Conservation (phyloP, 805 yeast genomes). For the Ogataea glucozyma region DNA sequence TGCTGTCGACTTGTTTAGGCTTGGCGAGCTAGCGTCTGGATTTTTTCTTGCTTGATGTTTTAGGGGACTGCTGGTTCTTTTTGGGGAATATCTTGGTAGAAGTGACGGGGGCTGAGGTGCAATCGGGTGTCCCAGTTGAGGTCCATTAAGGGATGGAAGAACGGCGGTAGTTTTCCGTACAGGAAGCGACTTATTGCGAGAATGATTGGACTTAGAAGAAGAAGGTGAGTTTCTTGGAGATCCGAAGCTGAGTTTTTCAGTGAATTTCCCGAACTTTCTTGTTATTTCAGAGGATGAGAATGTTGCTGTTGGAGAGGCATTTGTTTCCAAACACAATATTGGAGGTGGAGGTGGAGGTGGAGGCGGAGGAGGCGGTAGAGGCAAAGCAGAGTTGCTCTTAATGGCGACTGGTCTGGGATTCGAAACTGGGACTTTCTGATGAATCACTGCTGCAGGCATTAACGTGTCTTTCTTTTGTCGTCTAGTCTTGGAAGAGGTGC, state of each 20-base stretch:
- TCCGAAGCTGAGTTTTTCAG: conserved; percentile 24
- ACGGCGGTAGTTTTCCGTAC: background rate
- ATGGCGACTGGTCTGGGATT: background rate
- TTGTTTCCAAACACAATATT: too few relatives aligned
- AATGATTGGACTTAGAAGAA: conserved; percentile 1
- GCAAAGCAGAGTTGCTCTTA: background rate
- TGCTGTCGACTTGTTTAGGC: background rate
- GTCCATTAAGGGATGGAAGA: background rate
- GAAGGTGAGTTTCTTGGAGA: conserved; percentile 14
- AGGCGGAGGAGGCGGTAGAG: background rate
- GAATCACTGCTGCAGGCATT: conserved; percentile 9
- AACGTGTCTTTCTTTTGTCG: background rate
- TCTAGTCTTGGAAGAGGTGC: background rate
- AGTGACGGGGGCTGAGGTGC: background rate
- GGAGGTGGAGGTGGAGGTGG: conserved; percentile 27
- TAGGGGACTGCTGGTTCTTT: background rate
- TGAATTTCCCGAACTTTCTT: conserved; percentile 25
- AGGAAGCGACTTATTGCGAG: conserved; percentile 1
- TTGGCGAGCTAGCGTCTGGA: background rate
- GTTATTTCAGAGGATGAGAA: conserved; percentile 16
- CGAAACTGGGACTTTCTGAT: background rate
- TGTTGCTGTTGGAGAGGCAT: conserved; percentile 8
- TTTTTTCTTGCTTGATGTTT: background rate
- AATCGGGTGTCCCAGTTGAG: background rate
- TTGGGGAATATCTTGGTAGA: background rate